Percentiles rank a stretch among this genome's conserved stretches.
These are phyloP conservation scores for Tuber indicum DNA, from an alignment of 495 filamentous ascomycete species.

Conservation along the genomic window DNA sequence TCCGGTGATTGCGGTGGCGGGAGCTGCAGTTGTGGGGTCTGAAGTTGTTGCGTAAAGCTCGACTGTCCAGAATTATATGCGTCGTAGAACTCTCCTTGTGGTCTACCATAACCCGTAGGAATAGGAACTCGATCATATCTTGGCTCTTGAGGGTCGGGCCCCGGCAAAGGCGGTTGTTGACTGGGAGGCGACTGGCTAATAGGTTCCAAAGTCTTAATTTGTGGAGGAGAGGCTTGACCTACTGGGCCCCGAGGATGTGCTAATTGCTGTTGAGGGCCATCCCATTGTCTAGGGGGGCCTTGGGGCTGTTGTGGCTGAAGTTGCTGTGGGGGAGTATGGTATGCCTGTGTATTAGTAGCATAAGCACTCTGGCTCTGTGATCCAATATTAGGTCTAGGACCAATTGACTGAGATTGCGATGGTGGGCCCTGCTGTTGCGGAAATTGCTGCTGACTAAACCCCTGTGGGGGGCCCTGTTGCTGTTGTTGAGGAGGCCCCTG, in stretches of 20 bases:
- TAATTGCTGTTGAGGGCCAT: slow-evolving; percentile 8
- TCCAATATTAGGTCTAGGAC: neutral
- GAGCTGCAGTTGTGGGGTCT: neutral
- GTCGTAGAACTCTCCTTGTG: slow-evolving; percentile 26
- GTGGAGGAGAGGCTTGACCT: slow-evolving; percentile 12
- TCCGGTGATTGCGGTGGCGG: neutral
- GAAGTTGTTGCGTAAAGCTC: slow-evolving; percentile 3
- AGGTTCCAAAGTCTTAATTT: slow-evolving; percentile 15
- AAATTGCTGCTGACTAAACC: slow-evolving; percentile 9
- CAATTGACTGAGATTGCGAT: slow-evolving; percentile 18
- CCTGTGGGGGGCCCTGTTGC: slow-evolving; percentile 9
- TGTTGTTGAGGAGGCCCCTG: slow-evolving; percentile 21
- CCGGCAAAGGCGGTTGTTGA: slow-evolving; percentile 6
- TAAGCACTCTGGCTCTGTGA: slow-evolving; percentile 15
- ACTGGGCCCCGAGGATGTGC: neutral
- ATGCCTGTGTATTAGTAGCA: slow-evolving; percentile 4
- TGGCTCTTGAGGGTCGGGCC: slow-evolving; percentile 17
- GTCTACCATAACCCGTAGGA: slow-evolving; percentile 23
- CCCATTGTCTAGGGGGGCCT: slow-evolving; percentile 1
- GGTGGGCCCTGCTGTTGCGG: slow-evolving; percentile 18
- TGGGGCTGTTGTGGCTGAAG: slow-evolving; percentile 8
- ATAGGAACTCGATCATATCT: slow-evolving; percentile 30
- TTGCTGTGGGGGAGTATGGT: slow-evolving; percentile 7
- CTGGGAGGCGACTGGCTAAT: slow-evolving; percentile 9
- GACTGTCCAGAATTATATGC: neutral